Conservation (phyloP, 2,329 filamentous ascomycete genomes). For the Helotiales sp. region DNA sequence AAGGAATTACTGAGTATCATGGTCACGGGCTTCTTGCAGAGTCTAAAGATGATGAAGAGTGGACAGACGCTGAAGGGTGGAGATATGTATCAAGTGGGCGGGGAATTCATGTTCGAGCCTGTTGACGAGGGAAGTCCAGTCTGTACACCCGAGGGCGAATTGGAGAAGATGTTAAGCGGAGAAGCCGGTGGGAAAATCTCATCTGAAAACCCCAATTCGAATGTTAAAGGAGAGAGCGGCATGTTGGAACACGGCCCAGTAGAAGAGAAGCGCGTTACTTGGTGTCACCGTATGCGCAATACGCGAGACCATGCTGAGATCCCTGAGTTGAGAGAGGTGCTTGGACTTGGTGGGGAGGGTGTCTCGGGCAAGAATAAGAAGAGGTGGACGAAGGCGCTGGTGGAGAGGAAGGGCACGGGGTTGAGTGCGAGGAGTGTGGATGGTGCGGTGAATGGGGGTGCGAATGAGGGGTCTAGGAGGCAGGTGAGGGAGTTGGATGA, state of each 20-base stretch:
- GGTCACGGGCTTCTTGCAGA: slow-evolving; percentile 49
- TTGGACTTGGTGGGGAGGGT: slow-evolving; percentile 59
- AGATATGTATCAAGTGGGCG: slow-evolving; percentile 57
- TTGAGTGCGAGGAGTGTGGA: slow-evolving; percentile 41
- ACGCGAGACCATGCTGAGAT: slow-evolving; percentile 80
- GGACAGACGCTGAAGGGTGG: slow-evolving; percentile 55
- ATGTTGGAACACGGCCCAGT: slow-evolving; percentile 31
- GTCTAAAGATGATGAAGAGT: slow-evolving; percentile 46
- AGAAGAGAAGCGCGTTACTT: slow-evolving; percentile 68
- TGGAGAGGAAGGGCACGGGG: slow-evolving; percentile 59
- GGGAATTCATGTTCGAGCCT: slow-evolving; percentile 45
- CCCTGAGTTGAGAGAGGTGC: slow-evolving; percentile 64
- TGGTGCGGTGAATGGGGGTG: not conserved
- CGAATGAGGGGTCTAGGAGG: not conserved
- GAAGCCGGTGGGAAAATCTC: not conserved
- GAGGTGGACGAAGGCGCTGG: slow-evolving; percentile 53
- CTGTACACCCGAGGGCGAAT: slow-evolving; percentile 1
- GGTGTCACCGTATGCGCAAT: slow-evolving; percentile 83
- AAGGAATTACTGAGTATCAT: slow-evolving; percentile 47
- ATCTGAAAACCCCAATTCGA: not conserved
- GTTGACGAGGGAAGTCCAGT: slow-evolving; percentile 31
- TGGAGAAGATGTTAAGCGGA: not conserved
- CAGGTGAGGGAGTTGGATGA: slow-evolving; percentile 12
- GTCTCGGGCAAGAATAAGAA: slow-evolving; percentile 47
- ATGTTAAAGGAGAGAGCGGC: slow-evolving; percentile 20